Evolutionary conservation across 805 yeast species (phyloP).

Genomic region (Starmera caribaea): DNA sequence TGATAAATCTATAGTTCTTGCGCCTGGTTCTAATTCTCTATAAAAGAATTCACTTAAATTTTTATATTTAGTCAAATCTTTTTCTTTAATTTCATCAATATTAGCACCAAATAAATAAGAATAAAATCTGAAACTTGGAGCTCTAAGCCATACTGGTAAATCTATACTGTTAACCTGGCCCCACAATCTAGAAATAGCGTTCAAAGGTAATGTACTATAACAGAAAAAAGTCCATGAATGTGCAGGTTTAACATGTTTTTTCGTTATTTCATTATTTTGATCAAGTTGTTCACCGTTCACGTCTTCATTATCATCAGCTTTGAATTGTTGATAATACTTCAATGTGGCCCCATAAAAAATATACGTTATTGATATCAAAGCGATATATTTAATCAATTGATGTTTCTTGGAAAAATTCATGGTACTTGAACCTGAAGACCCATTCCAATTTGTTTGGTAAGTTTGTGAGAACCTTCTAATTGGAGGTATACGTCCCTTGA

Average conservation of each 20-base stretch:
- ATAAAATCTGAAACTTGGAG: slow-evolving; percentile 72
- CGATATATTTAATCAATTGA: slow-evolving; percentile 19
- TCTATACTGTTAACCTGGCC: slow-evolving; percentile 79
- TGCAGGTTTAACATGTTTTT: slow-evolving; percentile 42
- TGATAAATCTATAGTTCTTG: slow-evolving; percentile 62
- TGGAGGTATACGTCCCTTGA: slow-evolving; percentile 18
- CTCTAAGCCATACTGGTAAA: slow-evolving; percentile 82
- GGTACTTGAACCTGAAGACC: slow-evolving; percentile 4
- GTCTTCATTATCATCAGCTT: slow-evolving; percentile 14
- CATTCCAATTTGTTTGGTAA: slow-evolving; percentile 2
- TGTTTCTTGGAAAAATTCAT: slow-evolving; percentile 11
- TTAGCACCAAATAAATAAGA: slow-evolving; percentile 79
- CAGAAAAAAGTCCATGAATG: slow-evolving; percentile 86
- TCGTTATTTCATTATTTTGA: slow-evolving; percentile 13
- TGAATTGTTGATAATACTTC: slow-evolving; percentile 17
- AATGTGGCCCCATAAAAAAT: slow-evolving; percentile 19
- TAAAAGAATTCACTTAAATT: slow-evolving; percentile 90
- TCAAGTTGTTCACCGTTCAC: slow-evolving; percentile 12
- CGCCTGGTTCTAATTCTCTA: slow-evolving; percentile 67
- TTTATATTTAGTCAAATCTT: slow-evolving; percentile 60
- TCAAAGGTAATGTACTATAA: slow-evolving; percentile 83
- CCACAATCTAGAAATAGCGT: slow-evolving; percentile 89
- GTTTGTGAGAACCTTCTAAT: slow-evolving; percentile 17
- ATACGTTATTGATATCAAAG: slow-evolving; percentile 17
- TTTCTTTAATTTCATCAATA: slow-evolving; percentile 79